phyloP scores from a whole-genome alignment of 495 filamentous ascomycete species.

The Annulohypoxylon nitens region DNA sequence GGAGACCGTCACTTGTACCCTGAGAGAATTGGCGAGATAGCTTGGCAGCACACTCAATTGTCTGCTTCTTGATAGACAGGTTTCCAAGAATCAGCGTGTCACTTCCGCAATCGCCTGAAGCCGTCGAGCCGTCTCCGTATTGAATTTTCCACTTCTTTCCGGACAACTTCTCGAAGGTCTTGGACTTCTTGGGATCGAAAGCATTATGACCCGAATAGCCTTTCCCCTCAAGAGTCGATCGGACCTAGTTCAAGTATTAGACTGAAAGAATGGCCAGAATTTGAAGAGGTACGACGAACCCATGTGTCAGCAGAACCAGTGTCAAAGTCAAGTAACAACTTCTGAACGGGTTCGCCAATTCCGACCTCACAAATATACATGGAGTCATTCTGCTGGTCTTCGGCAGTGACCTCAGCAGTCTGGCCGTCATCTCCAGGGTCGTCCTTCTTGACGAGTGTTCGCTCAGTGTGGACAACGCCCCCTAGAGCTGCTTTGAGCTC shows the following conservation, averaged over 20 bases:
- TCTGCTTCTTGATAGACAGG: slow-evolving; percentile 75
- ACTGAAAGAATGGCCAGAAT: background rate
- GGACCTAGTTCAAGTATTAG: slow-evolving; percentile 62
- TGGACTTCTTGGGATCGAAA: slow-evolving; percentile 72
- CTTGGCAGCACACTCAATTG: slow-evolving; percentile 75
- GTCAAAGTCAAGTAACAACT: slow-evolving; percentile 77
- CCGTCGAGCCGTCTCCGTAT: slow-evolving; percentile 79
- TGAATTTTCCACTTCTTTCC: slow-evolving; percentile 75
- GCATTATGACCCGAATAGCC: slow-evolving; percentile 58
- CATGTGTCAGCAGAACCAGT: slow-evolving; percentile 83
- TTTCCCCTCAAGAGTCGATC: slow-evolving; percentile 69
- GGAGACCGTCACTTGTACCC: slow-evolving; percentile 75
- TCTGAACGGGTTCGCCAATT: slow-evolving; percentile 79
- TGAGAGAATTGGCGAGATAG: slow-evolving; percentile 72
- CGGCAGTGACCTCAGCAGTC: slow-evolving; percentile 71
- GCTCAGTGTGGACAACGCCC: slow-evolving; percentile 59
- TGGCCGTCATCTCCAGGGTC: slow-evolving; percentile 40
- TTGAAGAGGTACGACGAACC: slow-evolving; percentile 62
- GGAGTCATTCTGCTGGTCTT: slow-evolving; percentile 80
- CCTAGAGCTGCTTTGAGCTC: slow-evolving; percentile 55
- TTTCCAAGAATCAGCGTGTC: slow-evolving; percentile 76
- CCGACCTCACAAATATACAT: slow-evolving; percentile 75
- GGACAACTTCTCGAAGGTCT: slow-evolving; percentile 67
- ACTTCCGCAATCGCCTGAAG: slow-evolving; percentile 78
- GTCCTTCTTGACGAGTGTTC: slow-evolving; percentile 66